Evolutionary conservation across 148 eudicot species (phyloP), one percentile per base, ranked within the genome.

Genomic region (Persicaria maculosa): DNA sequence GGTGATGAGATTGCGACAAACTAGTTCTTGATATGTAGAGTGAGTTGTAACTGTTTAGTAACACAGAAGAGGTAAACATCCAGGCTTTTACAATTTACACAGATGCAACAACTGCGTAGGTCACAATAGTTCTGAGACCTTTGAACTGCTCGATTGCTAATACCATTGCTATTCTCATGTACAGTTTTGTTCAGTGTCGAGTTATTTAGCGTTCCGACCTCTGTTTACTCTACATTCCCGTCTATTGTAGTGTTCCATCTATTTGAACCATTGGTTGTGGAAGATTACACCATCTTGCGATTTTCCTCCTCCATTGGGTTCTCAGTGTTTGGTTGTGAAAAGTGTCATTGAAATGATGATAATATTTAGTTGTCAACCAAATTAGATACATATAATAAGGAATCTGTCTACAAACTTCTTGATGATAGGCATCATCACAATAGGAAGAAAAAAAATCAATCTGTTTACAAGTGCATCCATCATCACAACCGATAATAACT

Each of bases 1-100:
- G 5, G 72, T 68, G 72, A 45, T 44, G 65, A 20, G 36, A 8
- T 59, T 59, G 40, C 10, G 65, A 59, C 65, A 59, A 59, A 54
- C 58, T 20, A 59, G 15, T 22, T 59, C 3, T 7, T 17, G 25
- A 58, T 22, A 58, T 17, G 9, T 9, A 58, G 31, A 4, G 64
- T 19, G 10, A 20, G 40, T 19, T 7, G 65, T 59, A 59, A 36
- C 65, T 59, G 65, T 36, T 19, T 17, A 59, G 65, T 59, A 59
- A 59, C 22, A 59, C 65, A 59, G 65, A 59, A 22, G 65, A 22
- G 65, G 65, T 55, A n/a, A 54, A 14, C 19, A 54, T 31, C 40
- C 40, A 9, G 53, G 53, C 53, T 54, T 17, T 15, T n/a, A 54
- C n/a, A 54, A 16, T 17, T 15, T n/a, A 54, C n/a, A 54, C 59